A percentile compares a stretch with the other conserved stretches of the same genome.
phyloP scores from a whole-genome alignment of 2,329 filamentous ascomycete genomes.

The Diplodia corticola region DNA sequence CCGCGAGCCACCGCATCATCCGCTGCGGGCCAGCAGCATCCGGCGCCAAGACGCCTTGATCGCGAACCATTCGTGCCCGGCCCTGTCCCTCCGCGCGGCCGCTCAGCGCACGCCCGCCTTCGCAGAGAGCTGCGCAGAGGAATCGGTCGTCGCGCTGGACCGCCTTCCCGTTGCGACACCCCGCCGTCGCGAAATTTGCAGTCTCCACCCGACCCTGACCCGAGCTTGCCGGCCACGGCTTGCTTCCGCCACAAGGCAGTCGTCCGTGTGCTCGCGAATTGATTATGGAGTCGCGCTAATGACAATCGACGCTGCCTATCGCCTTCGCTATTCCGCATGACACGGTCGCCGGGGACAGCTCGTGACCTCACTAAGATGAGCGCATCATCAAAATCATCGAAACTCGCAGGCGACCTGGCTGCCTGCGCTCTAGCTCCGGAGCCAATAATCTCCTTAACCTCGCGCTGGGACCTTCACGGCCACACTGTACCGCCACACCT shows the following conservation, averaged over 20 bases:
- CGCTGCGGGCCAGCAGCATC: slow-evolving; percentile 7
- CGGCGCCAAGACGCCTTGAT: slow-evolving; percentile 3
- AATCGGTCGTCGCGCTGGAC: background rate
- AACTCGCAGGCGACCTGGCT: background rate
- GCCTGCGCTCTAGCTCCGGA: background rate
- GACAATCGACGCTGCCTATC: slow-evolving; percentile 11
- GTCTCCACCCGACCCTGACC: slow-evolving; percentile 14
- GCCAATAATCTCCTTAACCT: background rate
- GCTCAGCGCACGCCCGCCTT: background rate
- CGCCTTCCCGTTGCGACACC: slow-evolving; percentile 5
- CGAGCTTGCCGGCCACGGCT: slow-evolving; percentile 11
- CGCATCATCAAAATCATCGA: slow-evolving; percentile 2
- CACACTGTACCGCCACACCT: background rate
- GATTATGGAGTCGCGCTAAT: slow-evolving; percentile 18
- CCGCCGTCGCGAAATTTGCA: slow-evolving; percentile 13
- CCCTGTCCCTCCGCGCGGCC: background rate
- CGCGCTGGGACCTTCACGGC: background rate
- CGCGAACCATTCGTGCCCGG: background rate
- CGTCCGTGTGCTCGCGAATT: slow-evolving; percentile 10
- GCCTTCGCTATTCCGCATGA: slow-evolving; percentile 8
- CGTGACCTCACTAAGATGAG: slow-evolving; percentile 18
- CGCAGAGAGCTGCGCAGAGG: background rate
- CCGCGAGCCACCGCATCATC: background rate
- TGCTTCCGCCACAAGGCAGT: slow-evolving; percentile 9
- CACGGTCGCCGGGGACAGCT: background rate